Base-by-base conservation (phyloP, 805 yeast genomes). In the Metschnikowia cerradonensis region DNA sequence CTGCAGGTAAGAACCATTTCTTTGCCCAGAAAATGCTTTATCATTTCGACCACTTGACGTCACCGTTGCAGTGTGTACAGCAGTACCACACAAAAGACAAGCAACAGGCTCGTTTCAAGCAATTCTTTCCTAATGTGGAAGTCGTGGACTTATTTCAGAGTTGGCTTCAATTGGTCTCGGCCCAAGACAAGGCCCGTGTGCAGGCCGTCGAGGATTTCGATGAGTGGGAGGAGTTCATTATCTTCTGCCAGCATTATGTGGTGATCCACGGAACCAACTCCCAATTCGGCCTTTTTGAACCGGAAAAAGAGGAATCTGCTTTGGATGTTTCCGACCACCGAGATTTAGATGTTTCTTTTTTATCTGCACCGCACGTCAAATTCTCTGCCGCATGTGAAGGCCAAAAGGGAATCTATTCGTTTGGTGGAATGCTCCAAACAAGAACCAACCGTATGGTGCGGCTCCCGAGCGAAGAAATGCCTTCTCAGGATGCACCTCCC, bases 141-240 rank as follows among this genome's bases (percentile, higher is more conserved):
- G 74, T 80, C 2, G 66, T 71, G 32, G 81, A 85, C 60, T 67
- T 88, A 57, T 71, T 77, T 49, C 78, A 78, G 32, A 77, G 79
- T 55, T 88, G 95, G 95, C 32, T 48, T 2, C 56, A 67, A 7
- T 63, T 76, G 19, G 67, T 83, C 1, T 63, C 73, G 4, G 54
- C 54, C 2, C 70, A 68, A 0, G 60, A 68, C 5, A 80, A 78
- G 57, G 41, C 49, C 0, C 63, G 66, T 38, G 75, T 88, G 7
- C 72, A 71, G 15, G 43, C 60, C 0, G 72, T 86, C 19, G 95
- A 88, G 62, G 79, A 80, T 3, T 88, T 88, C 65, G 96, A 88
- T 64, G 96, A 88, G 67, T 79, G 88, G 81, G 96, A 88, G 67
- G 96, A 88, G 65, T 87, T 88, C 55, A 76, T 83, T 30, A 61